Conservation (phyloP, 2,329 filamentous ascomycete species). For the Ophiostoma perfectum region DNA sequence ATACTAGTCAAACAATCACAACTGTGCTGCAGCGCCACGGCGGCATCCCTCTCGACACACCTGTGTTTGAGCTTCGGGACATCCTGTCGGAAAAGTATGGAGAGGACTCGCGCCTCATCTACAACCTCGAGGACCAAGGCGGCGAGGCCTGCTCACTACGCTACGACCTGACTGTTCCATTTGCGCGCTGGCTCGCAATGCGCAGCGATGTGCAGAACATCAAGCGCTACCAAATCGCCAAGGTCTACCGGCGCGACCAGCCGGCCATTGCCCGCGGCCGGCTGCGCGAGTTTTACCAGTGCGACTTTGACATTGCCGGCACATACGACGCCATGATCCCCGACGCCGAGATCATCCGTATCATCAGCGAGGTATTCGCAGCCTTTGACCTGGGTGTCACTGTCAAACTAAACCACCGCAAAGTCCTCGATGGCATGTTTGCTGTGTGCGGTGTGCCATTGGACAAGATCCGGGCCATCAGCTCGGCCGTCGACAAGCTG, state of each 20-base stretch:
- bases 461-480: conserved; percentile 84
- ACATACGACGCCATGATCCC: conserved; percentile 85
- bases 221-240: conserved; percentile 93
- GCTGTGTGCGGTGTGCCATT: conserved; percentile 81
- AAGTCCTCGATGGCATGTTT: conserved; percentile 89
- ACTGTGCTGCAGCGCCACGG: conserved; percentile 51
- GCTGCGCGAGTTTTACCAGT: conserved; percentile 96
- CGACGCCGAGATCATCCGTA: conserved; percentile 81
- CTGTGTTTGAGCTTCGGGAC: conserved; percentile 71
- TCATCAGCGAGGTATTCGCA: conserved; percentile 80
- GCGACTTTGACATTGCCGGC: conserved; percentile 93
- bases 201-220: conserved; percentile 72
- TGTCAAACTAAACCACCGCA: conserved; percentile 93
- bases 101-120: conserved; percentile 65
- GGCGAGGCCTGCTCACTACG: conserved; percentile 75
- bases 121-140: conserved; percentile 77
- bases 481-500: conserved; percentile 89
- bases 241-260: conserved; percentile 59
- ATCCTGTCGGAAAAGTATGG: conserved; percentile 52
- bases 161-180: conserved; percentile 60
- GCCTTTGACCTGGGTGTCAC: conserved; percentile 64
- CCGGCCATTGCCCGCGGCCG: conserved; percentile 81
- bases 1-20: conserved; percentile 27
- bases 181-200: conserved; percentile 90
- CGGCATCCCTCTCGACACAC: conserved; percentile 64